Evolutionary conservation across 1,284 basidiomycete genomes (phyloP).

Genomic region (Fomitopsis betulina): DNA sequence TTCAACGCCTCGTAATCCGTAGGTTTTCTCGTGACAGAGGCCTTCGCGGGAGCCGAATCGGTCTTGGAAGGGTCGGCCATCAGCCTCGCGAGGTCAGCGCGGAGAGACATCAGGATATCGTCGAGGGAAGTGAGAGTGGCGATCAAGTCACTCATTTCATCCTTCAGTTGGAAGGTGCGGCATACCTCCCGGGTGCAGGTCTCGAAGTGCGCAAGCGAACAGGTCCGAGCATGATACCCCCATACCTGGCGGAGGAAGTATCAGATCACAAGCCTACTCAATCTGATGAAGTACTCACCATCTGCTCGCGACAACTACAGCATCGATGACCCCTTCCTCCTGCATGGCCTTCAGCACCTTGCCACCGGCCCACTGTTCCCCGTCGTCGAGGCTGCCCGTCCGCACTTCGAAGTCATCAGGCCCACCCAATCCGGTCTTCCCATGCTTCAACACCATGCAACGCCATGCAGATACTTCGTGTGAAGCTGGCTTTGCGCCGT

Average conservation of each 20-base stretch:
- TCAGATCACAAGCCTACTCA: neutral
- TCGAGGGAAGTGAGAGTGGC: conserved; percentile 59
- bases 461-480: conserved; percentile 75
- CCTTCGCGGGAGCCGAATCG: neutral
- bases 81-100: conserved; percentile 41
- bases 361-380: conserved; percentile 64
- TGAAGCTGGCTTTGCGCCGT: conserved; percentile 50
- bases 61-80: neutral
- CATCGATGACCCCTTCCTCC: conserved; percentile 52
- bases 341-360: conserved; percentile 68
- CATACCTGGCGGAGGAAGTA: conserved; percentile 50
- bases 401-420: conserved; percentile 70
- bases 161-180: conserved; percentile 55
- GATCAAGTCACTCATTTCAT: conserved; percentile 59
- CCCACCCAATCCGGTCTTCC: conserved; percentile 61
- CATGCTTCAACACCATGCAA: conserved; percentile 66
- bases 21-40: conserved; percentile 15
- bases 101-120: conserved; percentile 49
- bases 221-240: conserved; percentile 67
- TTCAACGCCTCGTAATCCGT: conserved; percentile 37
- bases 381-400: conserved; percentile 52
- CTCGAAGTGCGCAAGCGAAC: conserved; percentile 78
- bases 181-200: conserved; percentile 72
- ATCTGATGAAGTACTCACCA: conserved; percentile 44
- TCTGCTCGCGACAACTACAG: conserved; percentile 70